These are phyloP conservation scores for Elongisporangium anandrum DNA, from an alignment of 352 stramenopile species.

Conservation along the genomic window DNA sequence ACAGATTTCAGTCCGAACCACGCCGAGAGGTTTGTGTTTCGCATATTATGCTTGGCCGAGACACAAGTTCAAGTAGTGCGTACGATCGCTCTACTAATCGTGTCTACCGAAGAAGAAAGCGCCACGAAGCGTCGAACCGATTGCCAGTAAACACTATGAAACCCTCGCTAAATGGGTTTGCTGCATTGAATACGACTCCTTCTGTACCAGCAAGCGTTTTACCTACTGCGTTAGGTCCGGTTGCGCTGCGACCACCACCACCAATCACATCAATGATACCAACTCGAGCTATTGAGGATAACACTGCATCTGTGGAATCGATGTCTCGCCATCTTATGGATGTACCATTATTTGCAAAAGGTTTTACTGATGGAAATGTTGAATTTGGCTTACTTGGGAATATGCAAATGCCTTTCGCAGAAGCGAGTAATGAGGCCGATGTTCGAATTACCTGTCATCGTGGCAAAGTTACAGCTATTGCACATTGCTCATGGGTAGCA, in stretches of 20 bases:
- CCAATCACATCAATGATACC: background rate
- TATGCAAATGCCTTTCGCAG: slow-evolving; percentile 4
- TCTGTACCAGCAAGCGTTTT: slow-evolving; percentile 18
- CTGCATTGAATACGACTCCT: slow-evolving; percentile 4
- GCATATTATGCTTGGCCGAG: slow-evolving; percentile 39
- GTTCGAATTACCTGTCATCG: slow-evolving; percentile 27
- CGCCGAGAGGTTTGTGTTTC: slow-evolving; percentile 13
- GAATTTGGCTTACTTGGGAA: slow-evolving; percentile 33
- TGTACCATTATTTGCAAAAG: slow-evolving; percentile 46
- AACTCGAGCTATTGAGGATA: background rate
- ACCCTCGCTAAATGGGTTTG: background rate
- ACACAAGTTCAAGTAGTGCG: background rate
- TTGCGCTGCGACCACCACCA: slow-evolving; percentile 9
- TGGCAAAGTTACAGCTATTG: slow-evolving; percentile 40
- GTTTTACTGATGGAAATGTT: slow-evolving; percentile 43
- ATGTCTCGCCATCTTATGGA: slow-evolving; percentile 43
- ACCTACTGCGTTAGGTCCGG: slow-evolving; percentile 21
- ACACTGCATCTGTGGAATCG: background rate
- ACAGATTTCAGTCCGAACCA: slow-evolving; percentile 3
- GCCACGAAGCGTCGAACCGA: background rate
- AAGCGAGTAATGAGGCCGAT: slow-evolving; percentile 5
- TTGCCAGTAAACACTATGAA: background rate
- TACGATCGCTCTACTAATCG: background rate
- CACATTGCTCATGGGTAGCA: slow-evolving; percentile 33
- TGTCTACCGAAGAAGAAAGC: background rate